These are phyloP conservation scores for Linanthus parryae DNA, from an alignment of 148 eudicot species.

Conservation along the genomic window DNA sequence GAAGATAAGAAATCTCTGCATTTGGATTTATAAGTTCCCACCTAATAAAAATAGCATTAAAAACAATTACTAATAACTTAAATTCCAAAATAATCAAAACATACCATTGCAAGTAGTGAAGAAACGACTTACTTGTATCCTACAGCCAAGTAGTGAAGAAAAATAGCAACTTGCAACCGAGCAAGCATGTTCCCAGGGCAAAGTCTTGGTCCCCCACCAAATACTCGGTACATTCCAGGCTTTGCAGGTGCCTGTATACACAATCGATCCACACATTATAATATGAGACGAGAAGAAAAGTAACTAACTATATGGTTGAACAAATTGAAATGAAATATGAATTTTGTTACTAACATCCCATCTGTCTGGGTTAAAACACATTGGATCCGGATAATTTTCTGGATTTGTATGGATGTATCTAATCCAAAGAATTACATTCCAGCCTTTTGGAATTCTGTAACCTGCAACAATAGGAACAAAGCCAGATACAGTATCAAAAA, in stretches of 20 bases:
- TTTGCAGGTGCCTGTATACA: slow-evolving; percentile 21
- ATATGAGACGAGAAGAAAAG: neutral
- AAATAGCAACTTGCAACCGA: slow-evolving; percentile 32
- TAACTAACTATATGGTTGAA: neutral
- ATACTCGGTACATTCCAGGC: slow-evolving; percentile 32
- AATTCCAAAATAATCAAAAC: neutral
- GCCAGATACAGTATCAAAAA: neutral
- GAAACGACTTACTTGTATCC: slow-evolving; percentile 35
- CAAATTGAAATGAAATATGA: neutral
- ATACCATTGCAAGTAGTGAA: neutral
- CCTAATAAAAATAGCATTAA: slow-evolving; percentile 6
- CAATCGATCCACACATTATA: neutral
- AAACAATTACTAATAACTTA: neutral
- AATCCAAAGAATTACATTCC: slow-evolving; percentile 46
- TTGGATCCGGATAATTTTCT: slow-evolving; percentile 40
- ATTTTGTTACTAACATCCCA: slow-evolving; percentile 37
- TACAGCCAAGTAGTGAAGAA: slow-evolving; percentile 39
- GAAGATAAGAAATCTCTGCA: slow-evolving; percentile 27
- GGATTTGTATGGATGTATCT: slow-evolving; percentile 49
- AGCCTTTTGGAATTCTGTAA: slow-evolving; percentile 40
- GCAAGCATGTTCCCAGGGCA: slow-evolving; percentile 49
- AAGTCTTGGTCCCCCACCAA: slow-evolving; percentile 45
- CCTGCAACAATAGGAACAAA: slow-evolving; percentile 16
- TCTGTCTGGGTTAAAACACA: slow-evolving; percentile 53
- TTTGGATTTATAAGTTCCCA: slow-evolving; percentile 34